Evolutionary conservation across 2,329 filamentous ascomycete species (phyloP), one percentile per base, ranked within the genome.

Genomic region (Epichloe sp.): DNA sequence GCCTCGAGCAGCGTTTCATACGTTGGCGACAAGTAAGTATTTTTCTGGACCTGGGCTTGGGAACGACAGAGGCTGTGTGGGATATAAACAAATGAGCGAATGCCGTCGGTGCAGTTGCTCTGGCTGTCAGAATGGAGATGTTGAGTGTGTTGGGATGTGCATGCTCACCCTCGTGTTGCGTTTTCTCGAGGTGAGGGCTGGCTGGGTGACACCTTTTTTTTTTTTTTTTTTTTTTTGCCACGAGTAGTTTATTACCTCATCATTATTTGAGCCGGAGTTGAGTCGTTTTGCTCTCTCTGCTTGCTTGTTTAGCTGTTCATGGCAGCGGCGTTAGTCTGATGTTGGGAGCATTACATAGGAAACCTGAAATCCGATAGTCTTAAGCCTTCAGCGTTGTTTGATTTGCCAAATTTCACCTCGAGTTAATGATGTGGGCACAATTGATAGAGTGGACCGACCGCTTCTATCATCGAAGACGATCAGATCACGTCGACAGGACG

Each of bases 241-340:
- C 37, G 42, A 53, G 31, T 44, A 53, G 38, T 36, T 44, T 51
- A 51, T 34, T 42, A 46, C 37, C 3, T 48, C 45, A 51, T 52
- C 44, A 15, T 47, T 48, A 49, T 52, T 44, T 44, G 43, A 15
- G 37, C 42, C n/a, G 52, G 46, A 45, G 36, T 44, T 34, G 46
- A 41, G 37, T 41, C 54, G 48, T 49, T 48, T 44, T 56, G 10
- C 8, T 45, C 44, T 49, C 53, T 37, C 45, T 58, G 54, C 59
- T 54, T 62, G 57, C 36, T 41, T 53, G 11, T 40, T 47, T 53
- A 36, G 49, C 47, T 52, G 52, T 52, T 63, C 60, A 65, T 63
- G 59, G 63, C 62, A 66, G 58, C 53, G 64, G 64, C 58, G 64
- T 64, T 52, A 38, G 23, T 62, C 56, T 54, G 58, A 60, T 64